Evolutionary conservation across 2,329 filamentous ascomycete species (phyloP).

Genomic region (Zymoseptoria ardabiliae): DNA sequence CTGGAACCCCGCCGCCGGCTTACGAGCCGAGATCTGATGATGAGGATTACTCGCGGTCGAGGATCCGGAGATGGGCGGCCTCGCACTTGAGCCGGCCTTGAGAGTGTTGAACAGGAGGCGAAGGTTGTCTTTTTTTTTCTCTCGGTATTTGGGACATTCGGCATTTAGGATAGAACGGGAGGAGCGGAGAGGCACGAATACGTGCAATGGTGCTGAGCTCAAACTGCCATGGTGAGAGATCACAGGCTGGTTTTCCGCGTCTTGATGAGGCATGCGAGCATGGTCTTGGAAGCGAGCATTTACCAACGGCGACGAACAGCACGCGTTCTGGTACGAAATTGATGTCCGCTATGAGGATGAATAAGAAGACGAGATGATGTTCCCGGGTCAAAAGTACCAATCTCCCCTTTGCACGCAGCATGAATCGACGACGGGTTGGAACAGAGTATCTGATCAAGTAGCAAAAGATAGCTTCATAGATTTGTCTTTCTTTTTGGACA

Average conservation of each 20-base stretch:
- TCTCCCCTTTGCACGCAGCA: not conserved
- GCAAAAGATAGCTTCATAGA: no score
- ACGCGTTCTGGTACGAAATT: not conserved
- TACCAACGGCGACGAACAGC: not conserved
- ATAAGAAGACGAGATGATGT: not conserved
- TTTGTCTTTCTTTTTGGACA: no score
- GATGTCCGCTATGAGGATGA: not conserved
- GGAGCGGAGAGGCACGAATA: not conserved
- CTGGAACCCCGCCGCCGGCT: slow-evolving; percentile 26
- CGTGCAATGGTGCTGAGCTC: not conserved
- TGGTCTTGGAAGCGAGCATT: not conserved
- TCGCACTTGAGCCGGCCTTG: not conserved
- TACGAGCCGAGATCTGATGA: slow-evolving; percentile 26
- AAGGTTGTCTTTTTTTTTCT: not conserved
- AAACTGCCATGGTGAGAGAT: not conserved
- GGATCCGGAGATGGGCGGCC: not conserved
- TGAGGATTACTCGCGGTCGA: slow-evolving; percentile 10
- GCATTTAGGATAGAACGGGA: not conserved
- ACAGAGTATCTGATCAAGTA: not conserved
- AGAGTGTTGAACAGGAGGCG: not conserved
- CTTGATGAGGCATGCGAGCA: not conserved
- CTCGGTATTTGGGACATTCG: not conserved
- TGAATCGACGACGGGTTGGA: not conserved
- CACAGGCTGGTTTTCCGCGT: not conserved
- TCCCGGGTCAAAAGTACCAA: not conserved